These are phyloP conservation scores for Vigna nakashimae DNA, from an alignment of 306 rosid genomes.

Conservation along the genomic window DNA sequence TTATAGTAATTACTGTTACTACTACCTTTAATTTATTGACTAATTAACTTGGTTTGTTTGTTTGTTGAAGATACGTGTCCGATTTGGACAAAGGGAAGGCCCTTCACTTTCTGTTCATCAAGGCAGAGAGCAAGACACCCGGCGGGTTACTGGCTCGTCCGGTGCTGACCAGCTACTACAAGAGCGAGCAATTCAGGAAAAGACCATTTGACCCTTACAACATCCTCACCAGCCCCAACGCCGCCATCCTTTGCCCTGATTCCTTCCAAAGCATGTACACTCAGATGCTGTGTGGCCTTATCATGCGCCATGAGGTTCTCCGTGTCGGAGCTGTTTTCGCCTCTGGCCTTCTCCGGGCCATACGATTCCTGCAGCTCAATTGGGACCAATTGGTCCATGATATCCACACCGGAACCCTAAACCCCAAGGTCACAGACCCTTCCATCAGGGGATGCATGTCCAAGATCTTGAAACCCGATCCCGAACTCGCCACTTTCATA, in stretches of 20 bases:
- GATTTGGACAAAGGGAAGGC: constrained; percentile 91
- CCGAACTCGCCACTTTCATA: constrained; percentile 66
- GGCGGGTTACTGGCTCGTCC: constrained; percentile 91
- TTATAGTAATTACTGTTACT: background rate
- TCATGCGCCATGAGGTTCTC: constrained; percentile 80
- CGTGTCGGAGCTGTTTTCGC: constrained; percentile 90
- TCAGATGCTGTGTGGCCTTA: constrained; percentile 91
- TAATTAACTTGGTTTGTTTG: background rate
- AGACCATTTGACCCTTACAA: constrained; percentile 84
- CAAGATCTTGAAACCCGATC: constrained; percentile 57
- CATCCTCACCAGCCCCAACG: constrained; percentile 85
- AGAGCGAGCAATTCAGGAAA: constrained; percentile 80
- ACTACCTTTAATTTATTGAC: background rate
- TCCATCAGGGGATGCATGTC: constrained; percentile 59
- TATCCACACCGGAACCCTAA: constrained; percentile 68
- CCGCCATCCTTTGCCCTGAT: constrained; percentile 74
- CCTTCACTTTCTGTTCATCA: constrained; percentile 76
- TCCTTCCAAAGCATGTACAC: constrained; percentile 93
- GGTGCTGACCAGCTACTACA: constrained; percentile 89
- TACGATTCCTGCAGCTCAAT: constrained; percentile 79
- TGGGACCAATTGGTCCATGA: constrained; percentile 67
- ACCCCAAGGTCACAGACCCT: constrained; percentile 66
- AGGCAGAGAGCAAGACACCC: constrained; percentile 80
- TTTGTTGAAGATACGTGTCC: constrained; percentile 61
- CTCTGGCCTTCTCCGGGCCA: constrained; percentile 91